phyloP scores from a whole-genome alignment of 768 basidiomycete genomes.

The Lepiota brunneoincarnata region DNA sequence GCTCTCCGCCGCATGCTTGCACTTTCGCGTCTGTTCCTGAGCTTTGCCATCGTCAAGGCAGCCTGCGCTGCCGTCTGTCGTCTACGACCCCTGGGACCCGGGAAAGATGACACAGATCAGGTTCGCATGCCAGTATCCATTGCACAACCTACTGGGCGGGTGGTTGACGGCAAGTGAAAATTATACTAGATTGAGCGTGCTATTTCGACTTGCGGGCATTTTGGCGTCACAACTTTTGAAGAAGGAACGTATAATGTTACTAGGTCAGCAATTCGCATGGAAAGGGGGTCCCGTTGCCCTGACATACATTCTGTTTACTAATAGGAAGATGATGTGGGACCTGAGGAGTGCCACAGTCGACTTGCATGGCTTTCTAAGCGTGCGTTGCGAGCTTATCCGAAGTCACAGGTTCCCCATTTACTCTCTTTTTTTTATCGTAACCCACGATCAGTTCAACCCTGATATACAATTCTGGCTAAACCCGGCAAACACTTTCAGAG shows the following conservation, averaged over 20 bases:
- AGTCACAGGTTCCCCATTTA: background rate
- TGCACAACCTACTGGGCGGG: background rate
- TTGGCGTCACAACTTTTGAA: conserved; percentile 42
- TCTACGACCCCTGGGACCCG: conserved; percentile 33
- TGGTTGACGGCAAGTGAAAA: background rate
- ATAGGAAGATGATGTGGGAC: conserved; percentile 55
- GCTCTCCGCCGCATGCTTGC: background rate
- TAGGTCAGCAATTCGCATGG: conserved; percentile 24
- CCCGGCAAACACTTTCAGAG: conserved; percentile 51
- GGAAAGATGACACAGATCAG: conserved; percentile 39
- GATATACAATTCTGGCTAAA: conserved; percentile 57
- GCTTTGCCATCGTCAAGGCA: background rate
- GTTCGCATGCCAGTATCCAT: conserved; percentile 16
- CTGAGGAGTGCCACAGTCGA: conserved; percentile 40
- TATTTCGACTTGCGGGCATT: conserved; percentile 46
- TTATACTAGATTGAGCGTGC: conserved; percentile 41
- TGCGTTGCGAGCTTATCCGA: conserved; percentile 19
- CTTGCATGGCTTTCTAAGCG: conserved; percentile 42
- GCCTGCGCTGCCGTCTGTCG: conserved; percentile 1
- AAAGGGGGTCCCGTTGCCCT: background rate
- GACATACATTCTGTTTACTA: background rate
- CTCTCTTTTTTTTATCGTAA: background rate
- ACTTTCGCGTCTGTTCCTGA: background rate
- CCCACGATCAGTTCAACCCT: conserved; percentile 43
- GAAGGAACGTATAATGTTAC: conserved; percentile 51